Percentiles rank a stretch among this genome's conserved stretches.
phyloP scores from a whole-genome alignment of 2,329 filamentous ascomycete genomes.

The Penicillium sp. region DNA sequence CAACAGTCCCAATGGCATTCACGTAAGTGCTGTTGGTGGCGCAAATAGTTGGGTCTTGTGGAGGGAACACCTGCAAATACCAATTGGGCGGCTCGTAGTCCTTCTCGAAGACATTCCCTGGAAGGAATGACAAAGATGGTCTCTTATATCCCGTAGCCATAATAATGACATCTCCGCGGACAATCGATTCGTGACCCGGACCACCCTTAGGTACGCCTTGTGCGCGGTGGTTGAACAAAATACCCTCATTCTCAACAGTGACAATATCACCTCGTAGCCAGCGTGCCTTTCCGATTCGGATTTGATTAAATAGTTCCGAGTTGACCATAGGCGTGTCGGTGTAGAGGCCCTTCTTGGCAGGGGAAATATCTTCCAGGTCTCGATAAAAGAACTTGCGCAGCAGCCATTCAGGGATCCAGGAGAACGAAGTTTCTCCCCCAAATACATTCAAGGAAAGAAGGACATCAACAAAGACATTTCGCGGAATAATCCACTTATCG shows the following conservation, averaged over 20 bases:
- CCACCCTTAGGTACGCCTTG: slow-evolving; percentile 73
- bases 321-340: slow-evolving; percentile 86
- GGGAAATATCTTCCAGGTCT: slow-evolving; percentile 70
- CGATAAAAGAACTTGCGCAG: slow-evolving; percentile 78
- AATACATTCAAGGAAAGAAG: slow-evolving; percentile 75
- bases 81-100: slow-evolving; percentile 78
- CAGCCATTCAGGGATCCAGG: slow-evolving; percentile 72
- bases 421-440: slow-evolving; percentile 70
- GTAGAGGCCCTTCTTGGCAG: slow-evolving; percentile 68
- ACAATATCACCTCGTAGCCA: slow-evolving; percentile 81
- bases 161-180: slow-evolving; percentile 72
- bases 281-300: slow-evolving; percentile 66
- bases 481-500: slow-evolving; percentile 84
- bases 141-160: slow-evolving; percentile 80
- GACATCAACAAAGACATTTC: slow-evolving; percentile 70
- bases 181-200: slow-evolving; percentile 61
- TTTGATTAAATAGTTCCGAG: slow-evolving; percentile 70
- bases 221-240: slow-evolving; percentile 67
- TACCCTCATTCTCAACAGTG: slow-evolving; percentile 58
- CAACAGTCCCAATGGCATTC: slow-evolving; percentile 74
- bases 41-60: slow-evolving; percentile 66
- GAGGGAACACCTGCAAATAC: slow-evolving; percentile 85
- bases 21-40: slow-evolving; percentile 83
- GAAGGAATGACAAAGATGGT: slow-evolving; percentile 69
- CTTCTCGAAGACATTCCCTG: slow-evolving; percentile 66